Evolutionary conservation across 2,329 filamentous ascomycete species (phyloP).

Genomic region (Chaetomiaceae sp.): DNA sequence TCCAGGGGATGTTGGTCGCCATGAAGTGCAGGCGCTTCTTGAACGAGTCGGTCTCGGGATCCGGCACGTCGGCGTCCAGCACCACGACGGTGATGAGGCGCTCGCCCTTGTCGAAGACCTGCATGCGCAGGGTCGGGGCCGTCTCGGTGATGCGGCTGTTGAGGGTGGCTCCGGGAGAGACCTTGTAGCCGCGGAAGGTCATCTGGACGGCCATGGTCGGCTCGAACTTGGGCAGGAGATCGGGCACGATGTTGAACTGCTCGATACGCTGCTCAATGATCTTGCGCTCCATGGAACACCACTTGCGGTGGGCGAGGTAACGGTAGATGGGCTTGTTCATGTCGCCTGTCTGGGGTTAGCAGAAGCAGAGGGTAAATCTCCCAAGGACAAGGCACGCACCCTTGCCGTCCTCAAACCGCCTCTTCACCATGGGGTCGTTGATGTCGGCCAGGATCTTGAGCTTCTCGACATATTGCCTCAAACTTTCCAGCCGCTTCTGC

Average conservation of each 20-base stretch:
- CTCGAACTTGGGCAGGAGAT: slow-evolving; percentile 76
- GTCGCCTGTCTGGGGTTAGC: slow-evolving; percentile 58
- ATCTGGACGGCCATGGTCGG: slow-evolving; percentile 76
- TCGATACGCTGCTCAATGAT: slow-evolving; percentile 79
- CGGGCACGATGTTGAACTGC: slow-evolving; percentile 83
- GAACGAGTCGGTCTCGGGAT: slow-evolving; percentile 70
- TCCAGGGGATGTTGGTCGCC: slow-evolving; percentile 59
- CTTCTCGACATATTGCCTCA: slow-evolving; percentile 68
- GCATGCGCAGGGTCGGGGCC: slow-evolving; percentile 72
- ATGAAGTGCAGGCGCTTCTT: slow-evolving; percentile 82
- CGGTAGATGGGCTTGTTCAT: slow-evolving; percentile 97
- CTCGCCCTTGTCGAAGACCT: slow-evolving; percentile 77
- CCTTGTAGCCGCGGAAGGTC: slow-evolving; percentile 66
- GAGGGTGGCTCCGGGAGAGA: slow-evolving; percentile 75
- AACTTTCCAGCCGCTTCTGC: slow-evolving; percentile 61
- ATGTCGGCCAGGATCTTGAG: slow-evolving; percentile 89
- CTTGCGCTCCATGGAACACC: slow-evolving; percentile 75
- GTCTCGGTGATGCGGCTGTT: slow-evolving; percentile 68
- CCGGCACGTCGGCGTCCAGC: slow-evolving; percentile 86
- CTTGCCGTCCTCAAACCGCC: slow-evolving; percentile 84
- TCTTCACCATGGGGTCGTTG: slow-evolving; percentile 92
- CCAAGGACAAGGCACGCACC: slow-evolving; percentile 50
- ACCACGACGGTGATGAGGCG: slow-evolving; percentile 81
- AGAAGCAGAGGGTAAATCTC: neutral
- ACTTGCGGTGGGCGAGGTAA: slow-evolving; percentile 79